Conservation (phyloP, 202 grass and related monocot genomes). For the Carex sylvatica region DNA sequence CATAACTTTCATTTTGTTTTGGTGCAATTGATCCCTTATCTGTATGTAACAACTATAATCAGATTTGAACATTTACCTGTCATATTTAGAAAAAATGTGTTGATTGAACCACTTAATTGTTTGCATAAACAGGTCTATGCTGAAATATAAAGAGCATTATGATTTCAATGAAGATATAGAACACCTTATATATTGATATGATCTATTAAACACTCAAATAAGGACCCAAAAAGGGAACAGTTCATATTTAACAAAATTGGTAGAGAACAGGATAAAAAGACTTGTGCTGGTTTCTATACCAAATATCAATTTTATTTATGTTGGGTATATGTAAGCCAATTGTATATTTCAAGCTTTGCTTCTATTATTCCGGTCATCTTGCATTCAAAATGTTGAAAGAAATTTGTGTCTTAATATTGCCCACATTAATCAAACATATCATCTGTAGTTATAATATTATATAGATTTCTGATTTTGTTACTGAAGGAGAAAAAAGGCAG, state of each 20-base stretch:
- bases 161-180: neutral
- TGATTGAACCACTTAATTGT: neutral
- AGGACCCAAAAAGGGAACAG: no score
- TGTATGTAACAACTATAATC: neutral
- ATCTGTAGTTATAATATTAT: neutral
- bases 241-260: neutral
- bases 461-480: neutral
- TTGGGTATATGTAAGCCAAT: no score
- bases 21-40: neutral
- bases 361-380: no score
- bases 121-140: neutral
- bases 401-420: neutral
- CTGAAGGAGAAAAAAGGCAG: neutral
- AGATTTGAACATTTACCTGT: neutral
- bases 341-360: neutral
- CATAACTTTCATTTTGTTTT: neutral
- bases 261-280: neutral
- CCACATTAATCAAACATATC: neutral
- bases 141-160: no score
- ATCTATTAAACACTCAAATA: neutral
- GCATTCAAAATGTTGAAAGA: neutral
- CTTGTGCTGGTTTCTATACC: no score
- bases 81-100: neutral
- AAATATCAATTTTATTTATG: neutral
- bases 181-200: neutral